Percentiles rank a stretch among this genome's conserved stretches.
Conservation (phyloP, 139 green algal genomes). For the Coelastrella sp. region DNA sequence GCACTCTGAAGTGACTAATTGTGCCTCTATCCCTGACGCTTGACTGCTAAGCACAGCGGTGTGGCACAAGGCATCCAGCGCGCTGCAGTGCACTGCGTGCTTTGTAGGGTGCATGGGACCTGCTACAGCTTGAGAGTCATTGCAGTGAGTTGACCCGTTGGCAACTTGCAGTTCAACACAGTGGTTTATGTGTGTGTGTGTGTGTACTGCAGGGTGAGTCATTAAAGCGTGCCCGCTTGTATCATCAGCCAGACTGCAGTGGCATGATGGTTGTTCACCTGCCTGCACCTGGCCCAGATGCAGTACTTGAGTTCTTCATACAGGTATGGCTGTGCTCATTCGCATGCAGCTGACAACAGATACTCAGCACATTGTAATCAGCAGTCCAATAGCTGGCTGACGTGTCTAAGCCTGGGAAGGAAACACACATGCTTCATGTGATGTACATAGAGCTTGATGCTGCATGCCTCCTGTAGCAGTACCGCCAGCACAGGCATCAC, state of each 20-base stretch:
- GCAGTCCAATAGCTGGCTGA: too few species aligned
- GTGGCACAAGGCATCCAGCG: too few species aligned
- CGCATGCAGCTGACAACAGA: background rate
- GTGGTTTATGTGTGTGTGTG: background rate
- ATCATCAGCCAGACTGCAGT: slow-evolving; percentile 14
- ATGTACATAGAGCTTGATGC: background rate
- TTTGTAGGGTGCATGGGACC: too few species aligned
- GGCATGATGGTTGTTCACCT: slow-evolving; percentile 34
- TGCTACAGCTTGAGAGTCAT: background rate
- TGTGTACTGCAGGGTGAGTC: background rate
- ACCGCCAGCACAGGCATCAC: background rate
- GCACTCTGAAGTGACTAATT: background rate
- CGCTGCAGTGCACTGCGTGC: too few species aligned
- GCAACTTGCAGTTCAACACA: too few species aligned
- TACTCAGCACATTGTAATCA: too few species aligned
- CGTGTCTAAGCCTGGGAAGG: too few species aligned
- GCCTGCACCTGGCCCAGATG: background rate
- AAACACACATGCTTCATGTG: too few species aligned
- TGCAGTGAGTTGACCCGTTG: background rate
- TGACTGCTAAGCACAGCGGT: too few species aligned
- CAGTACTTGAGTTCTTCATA: slow-evolving; percentile 29
- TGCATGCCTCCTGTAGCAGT: background rate
- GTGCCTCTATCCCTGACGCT: too few species aligned
- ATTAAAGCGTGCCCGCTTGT: background rate
- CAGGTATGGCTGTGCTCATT: background rate